A percentile compares a stretch with the other conserved stretches of the same genome.
phyloP scores from a whole-genome alignment of 169 alveolate species.

The Eimeria tenella region DNA sequence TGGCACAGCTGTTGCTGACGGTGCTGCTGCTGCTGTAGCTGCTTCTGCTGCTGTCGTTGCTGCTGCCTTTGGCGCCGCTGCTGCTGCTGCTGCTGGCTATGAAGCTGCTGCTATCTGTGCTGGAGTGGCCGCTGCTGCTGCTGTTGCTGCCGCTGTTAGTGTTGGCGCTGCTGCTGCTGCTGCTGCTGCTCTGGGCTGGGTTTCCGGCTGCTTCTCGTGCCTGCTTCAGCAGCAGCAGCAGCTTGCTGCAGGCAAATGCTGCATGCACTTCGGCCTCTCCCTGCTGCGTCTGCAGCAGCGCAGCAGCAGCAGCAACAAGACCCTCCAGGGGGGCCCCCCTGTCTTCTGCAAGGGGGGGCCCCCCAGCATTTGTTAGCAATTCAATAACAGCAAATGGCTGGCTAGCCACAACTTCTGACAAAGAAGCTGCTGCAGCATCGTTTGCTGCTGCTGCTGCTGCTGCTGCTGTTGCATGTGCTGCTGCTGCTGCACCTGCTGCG shows the following conservation, averaged over 20 bases:
- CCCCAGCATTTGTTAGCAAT: not conserved
- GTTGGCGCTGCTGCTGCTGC: too few relatives aligned
- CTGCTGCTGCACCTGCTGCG: not conserved
- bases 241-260: not conserved
- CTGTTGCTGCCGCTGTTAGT: too few relatives aligned
- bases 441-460: not conserved
- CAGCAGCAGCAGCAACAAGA: not conserved
- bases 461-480: not conserved
- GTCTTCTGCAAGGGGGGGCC: not conserved
- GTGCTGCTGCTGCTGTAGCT: too few relatives aligned
- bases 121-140: too few relatives aligned
- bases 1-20: too few relatives aligned
- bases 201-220: not conserved
- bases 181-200: not conserved
- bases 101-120: too few relatives aligned
- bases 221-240: not conserved
- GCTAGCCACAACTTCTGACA: not conserved
- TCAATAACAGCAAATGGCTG: constrained; percentile 6
- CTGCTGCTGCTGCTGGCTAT: too few relatives aligned
- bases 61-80: too few relatives aligned
- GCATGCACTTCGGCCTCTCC: not conserved
- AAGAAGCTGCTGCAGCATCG: not conserved
- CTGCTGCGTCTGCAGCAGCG: not conserved
- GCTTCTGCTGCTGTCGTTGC: too few relatives aligned
- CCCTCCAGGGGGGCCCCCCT: not conserved